Conservation (phyloP, 805 yeast genomes). For the Candida broadrunensis region DNA sequence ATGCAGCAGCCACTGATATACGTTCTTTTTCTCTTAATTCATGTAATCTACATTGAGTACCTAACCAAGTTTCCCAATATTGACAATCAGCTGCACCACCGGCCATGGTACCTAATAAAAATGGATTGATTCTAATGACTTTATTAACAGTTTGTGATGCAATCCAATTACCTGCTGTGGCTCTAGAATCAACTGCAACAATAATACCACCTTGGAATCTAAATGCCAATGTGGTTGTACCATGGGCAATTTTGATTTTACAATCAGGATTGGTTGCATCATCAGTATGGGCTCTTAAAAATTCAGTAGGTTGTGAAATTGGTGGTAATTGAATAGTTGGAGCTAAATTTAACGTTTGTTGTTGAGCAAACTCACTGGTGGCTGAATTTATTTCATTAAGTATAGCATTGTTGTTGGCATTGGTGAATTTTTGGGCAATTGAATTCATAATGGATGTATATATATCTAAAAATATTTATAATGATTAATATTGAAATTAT, state of each 20-base stretch:
- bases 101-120: slow-evolving; percentile 95
- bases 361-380: slow-evolving; percentile 14
- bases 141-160: slow-evolving; percentile 98
- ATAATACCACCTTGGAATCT: slow-evolving; percentile 93
- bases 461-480: neutral
- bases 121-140: slow-evolving; percentile 95
- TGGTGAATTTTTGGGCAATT: slow-evolving; percentile 35
- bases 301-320: slow-evolving; percentile 84
- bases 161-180: slow-evolving; percentile 97
- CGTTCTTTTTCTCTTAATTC: slow-evolving; percentile 94
- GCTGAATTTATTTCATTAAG: slow-evolving; percentile 27
- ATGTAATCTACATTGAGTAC: slow-evolving; percentile 91
- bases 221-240: slow-evolving; percentile 97
- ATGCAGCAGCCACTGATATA: slow-evolving; percentile 94
- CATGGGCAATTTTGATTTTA: slow-evolving; percentile 94
- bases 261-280: slow-evolving; percentile 91
- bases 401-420: slow-evolving; percentile 23
- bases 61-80: slow-evolving; percentile 99
- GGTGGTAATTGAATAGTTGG: slow-evolving; percentile 78
- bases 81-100: slow-evolving; percentile 99
- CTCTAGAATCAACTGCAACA: slow-evolving; percentile 97
- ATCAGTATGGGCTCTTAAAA: slow-evolving; percentile 96
- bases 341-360: slow-evolving; percentile 34
- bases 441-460: slow-evolving; percentile 35
- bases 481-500: too few species aligned